These are phyloP conservation scores for Allomyces macrogynus DNA, from an alignment of 192 early-diverging fungal genomes.

Conservation along the genomic window DNA sequence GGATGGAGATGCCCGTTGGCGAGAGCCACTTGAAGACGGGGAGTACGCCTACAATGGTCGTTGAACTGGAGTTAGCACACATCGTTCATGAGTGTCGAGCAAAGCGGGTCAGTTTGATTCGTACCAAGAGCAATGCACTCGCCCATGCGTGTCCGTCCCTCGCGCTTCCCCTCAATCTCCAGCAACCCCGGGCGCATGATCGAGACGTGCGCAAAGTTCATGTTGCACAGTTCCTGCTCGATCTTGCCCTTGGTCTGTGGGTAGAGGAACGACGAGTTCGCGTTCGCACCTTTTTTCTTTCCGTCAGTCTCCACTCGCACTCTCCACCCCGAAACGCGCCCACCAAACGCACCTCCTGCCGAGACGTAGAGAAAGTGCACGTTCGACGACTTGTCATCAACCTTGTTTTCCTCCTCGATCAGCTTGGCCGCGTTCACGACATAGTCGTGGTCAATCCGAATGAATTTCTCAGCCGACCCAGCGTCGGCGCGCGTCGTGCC, in stretches of 20 bases:
- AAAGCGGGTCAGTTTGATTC: too few species aligned
- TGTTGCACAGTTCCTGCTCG: conserved; percentile 34
- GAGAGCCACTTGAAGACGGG: not conserved
- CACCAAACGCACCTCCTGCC: conserved; percentile 6
- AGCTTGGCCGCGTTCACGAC: conserved; percentile 41
- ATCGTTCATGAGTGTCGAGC: too few species aligned
- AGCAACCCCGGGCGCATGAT: conserved; percentile 42
- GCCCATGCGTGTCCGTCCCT: too few species aligned
- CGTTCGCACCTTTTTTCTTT: conserved; percentile 19
- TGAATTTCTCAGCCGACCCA: conserved; percentile 42
- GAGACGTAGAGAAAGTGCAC: conserved; percentile 34
- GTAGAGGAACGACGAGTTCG: conserved; percentile 44
- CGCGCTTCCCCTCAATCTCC: conserved; percentile 6
- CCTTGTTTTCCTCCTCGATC: conserved; percentile 26
- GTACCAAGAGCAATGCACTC: too few species aligned
- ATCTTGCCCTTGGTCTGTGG: conserved; percentile 55
- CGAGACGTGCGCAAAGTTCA: conserved; percentile 39
- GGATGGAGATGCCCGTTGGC: not conserved
- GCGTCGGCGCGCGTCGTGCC: conserved; percentile 47
- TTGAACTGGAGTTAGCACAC: not conserved
- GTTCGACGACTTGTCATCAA: conserved; percentile 3
- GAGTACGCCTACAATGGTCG: not conserved
- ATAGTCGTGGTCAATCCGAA: conserved; percentile 61
- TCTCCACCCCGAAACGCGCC: too few species aligned
- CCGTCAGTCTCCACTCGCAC: too few species aligned